Percentiles rank a stretch among this genome's conserved stretches.
Conservation (phyloP, 139 green algal genomes). For the Klebsormidium nitens region DNA sequence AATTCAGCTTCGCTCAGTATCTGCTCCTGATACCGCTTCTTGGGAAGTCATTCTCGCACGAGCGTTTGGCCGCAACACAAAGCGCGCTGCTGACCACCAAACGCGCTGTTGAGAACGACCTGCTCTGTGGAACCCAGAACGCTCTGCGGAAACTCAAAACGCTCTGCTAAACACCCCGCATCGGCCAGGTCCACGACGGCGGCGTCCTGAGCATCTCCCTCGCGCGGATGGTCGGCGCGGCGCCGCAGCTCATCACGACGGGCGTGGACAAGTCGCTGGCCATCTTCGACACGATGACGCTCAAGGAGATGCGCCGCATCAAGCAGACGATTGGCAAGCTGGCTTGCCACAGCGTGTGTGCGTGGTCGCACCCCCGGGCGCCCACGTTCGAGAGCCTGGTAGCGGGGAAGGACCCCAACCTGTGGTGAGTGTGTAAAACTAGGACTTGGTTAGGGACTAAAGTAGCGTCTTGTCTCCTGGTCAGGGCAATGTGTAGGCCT, state of each 20-base stretch:
- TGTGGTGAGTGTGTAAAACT: conserved; percentile 29
- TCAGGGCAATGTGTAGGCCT: no score
- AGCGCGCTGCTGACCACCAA: no score
- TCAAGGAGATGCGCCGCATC: conserved; percentile 25
- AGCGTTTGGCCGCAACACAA: no score
- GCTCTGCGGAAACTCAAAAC: no score
- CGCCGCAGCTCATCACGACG: conserved; percentile 24
- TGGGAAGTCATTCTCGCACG: no score
- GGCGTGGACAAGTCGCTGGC: conserved; percentile 21
- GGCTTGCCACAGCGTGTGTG: conserved; percentile 14
- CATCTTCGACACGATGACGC: conserved; percentile 7
- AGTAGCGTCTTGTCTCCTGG: no score
- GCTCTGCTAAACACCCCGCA: no score
- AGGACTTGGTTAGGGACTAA: no score
- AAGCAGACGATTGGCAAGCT: conserved; percentile 35
- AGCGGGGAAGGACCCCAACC: conserved; percentile 29
- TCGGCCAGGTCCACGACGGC: conserved; percentile 29
- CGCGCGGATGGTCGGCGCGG: conserved; percentile 1
- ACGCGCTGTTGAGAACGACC: no score
- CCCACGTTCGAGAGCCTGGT: conserved; percentile 25
- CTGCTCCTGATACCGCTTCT: no score
- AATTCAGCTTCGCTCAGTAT: no score
- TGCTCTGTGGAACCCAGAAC: no score
- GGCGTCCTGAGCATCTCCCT: conserved; percentile 20
- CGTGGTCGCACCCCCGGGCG: conserved; percentile 18